Evolutionary conservation across 2,329 filamentous ascomycete species (phyloP), one percentile per base, ranked within the genome.

Genomic region (Gnomoniopsis sp.): DNA sequence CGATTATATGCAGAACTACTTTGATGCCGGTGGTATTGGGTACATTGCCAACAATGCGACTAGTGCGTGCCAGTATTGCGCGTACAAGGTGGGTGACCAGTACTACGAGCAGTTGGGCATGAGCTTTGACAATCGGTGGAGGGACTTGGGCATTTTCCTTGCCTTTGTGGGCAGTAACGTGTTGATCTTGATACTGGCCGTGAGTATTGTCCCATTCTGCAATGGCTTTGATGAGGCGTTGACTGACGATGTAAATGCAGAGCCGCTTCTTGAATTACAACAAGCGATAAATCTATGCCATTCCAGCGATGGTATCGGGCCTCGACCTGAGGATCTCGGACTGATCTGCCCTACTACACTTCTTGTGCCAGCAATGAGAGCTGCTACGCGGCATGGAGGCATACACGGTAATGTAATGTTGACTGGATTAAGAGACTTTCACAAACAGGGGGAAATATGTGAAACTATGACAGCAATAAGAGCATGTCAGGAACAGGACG

Each of bases 161-260:
- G 88, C 87, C 1, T 96, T 92, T 68, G 81, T 96, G 55, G 90
- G 75, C 15, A 91, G 87, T 69, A 96, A 96, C 71, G 69, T 95
- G 67, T 81, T 90, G 30, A 82, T 86, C 61, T 68, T 85, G 33
- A 75, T 83, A 55, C 8, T 75, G 49, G 83, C 79, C 47, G 82
- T 84, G 75, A 71, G 82, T 77, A 53, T 23, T 22, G 38, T 15
- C 23, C 33, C 12, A 0, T 21, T 26, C n/a, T 17, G 26, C 47
- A 15, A 30, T 22, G 10, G 11, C n/a, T 43, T 22, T 30, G 61
- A n/a, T 58, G 52, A 14, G 6, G 11, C 26, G 26, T 38, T 10
- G 46, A 21, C 41, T 22, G 44, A 57, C 23, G 41, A 3, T 26
- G 36, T 30, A 55, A 49, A 55, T 4, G 57, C 65, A 82, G 79